Conservation (phyloP, 441 rosid species). For the Syzygium syzygioides region DNA sequence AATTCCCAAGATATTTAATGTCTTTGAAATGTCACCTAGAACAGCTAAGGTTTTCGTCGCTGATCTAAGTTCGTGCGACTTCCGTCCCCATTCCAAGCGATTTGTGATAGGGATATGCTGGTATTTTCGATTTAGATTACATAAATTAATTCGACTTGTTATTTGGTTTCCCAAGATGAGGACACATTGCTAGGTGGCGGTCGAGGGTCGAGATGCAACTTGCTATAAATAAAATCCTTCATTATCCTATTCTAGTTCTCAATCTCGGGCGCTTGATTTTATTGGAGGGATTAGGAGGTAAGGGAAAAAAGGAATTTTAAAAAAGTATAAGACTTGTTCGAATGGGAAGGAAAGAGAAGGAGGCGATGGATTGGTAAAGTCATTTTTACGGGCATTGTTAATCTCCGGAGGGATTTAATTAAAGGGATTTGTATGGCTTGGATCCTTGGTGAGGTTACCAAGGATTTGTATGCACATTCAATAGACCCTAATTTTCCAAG, state of each 20-base stretch:
- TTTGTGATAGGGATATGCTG: neutral
- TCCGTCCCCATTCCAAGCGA: neutral
- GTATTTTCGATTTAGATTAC: neutral
- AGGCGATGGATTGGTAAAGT: neutral
- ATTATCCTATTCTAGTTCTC: neutral
- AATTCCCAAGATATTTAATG: neutral
- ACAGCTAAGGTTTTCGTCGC: neutral
- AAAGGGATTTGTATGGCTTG: no score
- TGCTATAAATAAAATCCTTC: neutral
- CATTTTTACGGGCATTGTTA: neutral
- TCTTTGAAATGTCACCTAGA: neutral
- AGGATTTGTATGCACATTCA: no score
- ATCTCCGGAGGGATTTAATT: neutral
- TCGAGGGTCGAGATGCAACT: neutral
- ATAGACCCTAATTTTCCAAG: no score
- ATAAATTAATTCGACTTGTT: neutral
- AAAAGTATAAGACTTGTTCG: neutral
- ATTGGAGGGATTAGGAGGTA: neutral
- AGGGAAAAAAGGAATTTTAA: neutral
- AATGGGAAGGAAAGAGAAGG: neutral
- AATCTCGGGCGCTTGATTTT: fast-evolving
- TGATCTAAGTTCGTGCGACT: neutral
- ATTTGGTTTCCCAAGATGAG: neutral
- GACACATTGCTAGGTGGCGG: neutral
- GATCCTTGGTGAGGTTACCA: no score